Base-by-base conservation (phyloP, 73 alveolate species). In the Tetrahymena borealis region DNA sequence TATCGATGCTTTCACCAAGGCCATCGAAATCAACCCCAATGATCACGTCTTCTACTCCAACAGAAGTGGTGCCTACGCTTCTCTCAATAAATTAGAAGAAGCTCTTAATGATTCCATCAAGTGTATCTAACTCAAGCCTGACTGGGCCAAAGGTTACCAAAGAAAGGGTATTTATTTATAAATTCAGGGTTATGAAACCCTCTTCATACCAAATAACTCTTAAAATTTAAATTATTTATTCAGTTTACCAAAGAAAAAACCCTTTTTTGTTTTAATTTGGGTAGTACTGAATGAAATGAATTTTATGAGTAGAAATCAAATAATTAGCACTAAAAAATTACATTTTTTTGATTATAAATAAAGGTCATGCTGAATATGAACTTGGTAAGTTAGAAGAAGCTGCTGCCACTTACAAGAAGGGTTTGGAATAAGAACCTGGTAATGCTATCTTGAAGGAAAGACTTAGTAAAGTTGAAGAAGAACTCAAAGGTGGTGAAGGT, bases 1-100 rank as follows among this genome's bases (percentile, higher is more conserved):
- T 33, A 94, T 97, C 92, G 98, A 98, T 95, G 97, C 96, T 95
- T 98, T 97, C 96, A 95, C 99, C 9, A 95, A 98, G 94, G 99
- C 99, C 38, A 98, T 98, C 93, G 97, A 96, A 95, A 91, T 94
- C 40, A 95, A 95, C 96, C 99, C 99, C 39, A 60, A 91, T 78
- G 99, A 98, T 94, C 99, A 97, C 97, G 98, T 98, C n/a, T 96
- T 98, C 92, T 98, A 97, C 95, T 98, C 99, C 93, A 98, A 98
- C 96, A 39, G 96, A 40, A 79, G 94, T 43, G 96, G 94, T 39
- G 94, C 96, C 1, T 93, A 93, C 39, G 96, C 94, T 43, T 93
- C 96, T 24, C 91, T 93, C 39, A 38, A 90, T 42, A 93, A 93
- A 78, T 90, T 79, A 36, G 39, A 90, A n/a, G 96, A 93, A 33